Conservation (phyloP, 2,329 filamentous ascomycete genomes). For the Biscogniauxia marginata region DNA sequence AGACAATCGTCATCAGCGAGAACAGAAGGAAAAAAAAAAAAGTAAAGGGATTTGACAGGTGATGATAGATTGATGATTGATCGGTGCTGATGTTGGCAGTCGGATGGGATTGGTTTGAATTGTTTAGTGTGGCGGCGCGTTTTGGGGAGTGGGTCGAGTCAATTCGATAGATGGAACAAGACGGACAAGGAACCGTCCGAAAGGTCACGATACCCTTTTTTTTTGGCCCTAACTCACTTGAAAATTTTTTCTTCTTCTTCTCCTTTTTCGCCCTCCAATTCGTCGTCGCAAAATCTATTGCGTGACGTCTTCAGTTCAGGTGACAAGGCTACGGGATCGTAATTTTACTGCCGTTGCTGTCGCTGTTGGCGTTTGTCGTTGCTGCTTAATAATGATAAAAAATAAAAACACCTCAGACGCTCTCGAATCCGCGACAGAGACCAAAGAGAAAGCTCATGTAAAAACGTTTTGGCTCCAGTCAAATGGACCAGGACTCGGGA, state of each 20-base stretch:
- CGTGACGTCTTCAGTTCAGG: background rate
- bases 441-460: background rate
- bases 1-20: slow-evolving; percentile 2
- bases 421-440: background rate
- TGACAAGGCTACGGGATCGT: background rate
- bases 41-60: background rate
- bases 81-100: background rate
- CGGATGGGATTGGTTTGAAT: background rate
- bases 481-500: background rate
- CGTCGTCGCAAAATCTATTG: background rate
- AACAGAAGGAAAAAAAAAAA: background rate
- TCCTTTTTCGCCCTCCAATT: background rate
- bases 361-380: background rate
- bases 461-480: background rate
- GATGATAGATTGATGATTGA: background rate
- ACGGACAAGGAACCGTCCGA: background rate
- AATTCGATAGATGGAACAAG: background rate
- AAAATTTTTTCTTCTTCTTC: background rate
- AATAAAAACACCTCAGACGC: background rate
- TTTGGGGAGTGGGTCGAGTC: background rate
- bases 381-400: background rate
- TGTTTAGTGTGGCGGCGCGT: background rate
- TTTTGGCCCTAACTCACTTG: background rate
- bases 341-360: background rate
- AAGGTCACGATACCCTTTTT: slow-evolving; percentile 2